phyloP scores from a whole-genome alignment of 257 asterid genomes.

The Petunia secreta region DNA sequence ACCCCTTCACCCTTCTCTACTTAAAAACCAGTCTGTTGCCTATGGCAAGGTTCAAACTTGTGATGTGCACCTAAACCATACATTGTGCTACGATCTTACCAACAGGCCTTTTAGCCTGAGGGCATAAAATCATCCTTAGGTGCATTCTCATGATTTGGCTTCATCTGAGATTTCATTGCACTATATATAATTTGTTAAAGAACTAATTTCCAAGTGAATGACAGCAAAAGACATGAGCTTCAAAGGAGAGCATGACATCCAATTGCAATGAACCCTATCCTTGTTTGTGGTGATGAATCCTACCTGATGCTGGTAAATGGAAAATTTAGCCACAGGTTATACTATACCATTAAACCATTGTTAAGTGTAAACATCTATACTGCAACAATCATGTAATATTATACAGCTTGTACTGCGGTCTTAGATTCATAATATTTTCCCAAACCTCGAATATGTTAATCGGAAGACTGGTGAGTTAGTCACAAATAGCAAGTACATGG shows the following conservation, averaged over 20 bases:
- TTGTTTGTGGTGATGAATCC: not conserved
- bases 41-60: too few species aligned
- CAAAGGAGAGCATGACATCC: not conserved
- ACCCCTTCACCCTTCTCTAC: too few species aligned
- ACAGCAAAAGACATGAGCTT: not conserved
- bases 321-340: not conserved
- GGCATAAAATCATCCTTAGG: not conserved
- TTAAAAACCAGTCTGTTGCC: too few species aligned
- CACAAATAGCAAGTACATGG: conserved; percentile 8
- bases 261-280: not conserved
- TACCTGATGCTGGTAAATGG: not conserved
- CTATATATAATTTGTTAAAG: not conserved
- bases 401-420: not conserved
- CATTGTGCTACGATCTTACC: too few species aligned
- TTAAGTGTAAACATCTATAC: not conserved
- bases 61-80: too few species aligned
- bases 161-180: not conserved
- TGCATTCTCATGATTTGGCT: not conserved
- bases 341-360: not conserved
- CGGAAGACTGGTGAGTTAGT: not conserved
- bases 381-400: not conserved
- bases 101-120: too few species aligned
- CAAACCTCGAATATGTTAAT: not conserved
- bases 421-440: not conserved
- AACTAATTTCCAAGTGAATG: not conserved